These are phyloP conservation scores for Venturia pyrina DNA, from an alignment of 2,329 filamentous ascomycete genomes.

Conservation along the genomic window DNA sequence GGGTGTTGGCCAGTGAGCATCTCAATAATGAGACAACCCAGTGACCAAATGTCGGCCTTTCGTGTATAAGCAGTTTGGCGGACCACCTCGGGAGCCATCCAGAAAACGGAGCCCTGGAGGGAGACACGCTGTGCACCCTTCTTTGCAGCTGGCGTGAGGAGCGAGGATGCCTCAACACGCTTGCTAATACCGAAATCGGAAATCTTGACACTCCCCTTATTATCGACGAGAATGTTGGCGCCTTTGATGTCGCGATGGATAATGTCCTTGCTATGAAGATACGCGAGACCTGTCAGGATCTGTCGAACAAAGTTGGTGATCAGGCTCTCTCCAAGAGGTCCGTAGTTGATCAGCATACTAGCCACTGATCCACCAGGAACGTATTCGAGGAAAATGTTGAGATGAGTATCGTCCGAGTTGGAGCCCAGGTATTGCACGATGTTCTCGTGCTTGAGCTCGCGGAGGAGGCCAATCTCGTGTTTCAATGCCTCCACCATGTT, in stretches of 20 bases:
- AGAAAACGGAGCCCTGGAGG: conserved; percentile 94
- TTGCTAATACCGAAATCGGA: conserved; percentile 99
- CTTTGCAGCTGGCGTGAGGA: conserved; percentile 47
- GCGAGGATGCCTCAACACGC: conserved; percentile 84
- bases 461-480: conserved; percentile 87
- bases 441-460: conserved; percentile 89
- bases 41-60: conserved; percentile 97
- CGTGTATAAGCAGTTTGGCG: conserved; percentile 96
- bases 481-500: conserved; percentile 97
- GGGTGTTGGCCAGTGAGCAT: conserved; percentile 98
- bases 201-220: conserved; percentile 98
- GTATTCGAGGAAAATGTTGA: conserved; percentile 99
- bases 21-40: conserved; percentile 93
- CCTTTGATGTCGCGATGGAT: conserved; percentile 99
- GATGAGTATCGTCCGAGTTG: conserved; percentile 77
- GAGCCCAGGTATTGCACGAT: conserved; percentile 98
- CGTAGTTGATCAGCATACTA: conserved; percentile 97
- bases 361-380: conserved; percentile 95
- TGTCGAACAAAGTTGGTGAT: conserved; percentile 95
- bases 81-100: conserved; percentile 99
- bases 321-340: conserved; percentile 82
- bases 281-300: conserved; percentile 84
- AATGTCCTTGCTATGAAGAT: conserved; percentile 88
- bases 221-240: conserved; percentile 96
- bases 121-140: conserved; percentile 54